Evolutionary conservation across 2,329 filamentous ascomycete genomes (phyloP).

Genomic region (Daldinia eschscholtzii): DNA sequence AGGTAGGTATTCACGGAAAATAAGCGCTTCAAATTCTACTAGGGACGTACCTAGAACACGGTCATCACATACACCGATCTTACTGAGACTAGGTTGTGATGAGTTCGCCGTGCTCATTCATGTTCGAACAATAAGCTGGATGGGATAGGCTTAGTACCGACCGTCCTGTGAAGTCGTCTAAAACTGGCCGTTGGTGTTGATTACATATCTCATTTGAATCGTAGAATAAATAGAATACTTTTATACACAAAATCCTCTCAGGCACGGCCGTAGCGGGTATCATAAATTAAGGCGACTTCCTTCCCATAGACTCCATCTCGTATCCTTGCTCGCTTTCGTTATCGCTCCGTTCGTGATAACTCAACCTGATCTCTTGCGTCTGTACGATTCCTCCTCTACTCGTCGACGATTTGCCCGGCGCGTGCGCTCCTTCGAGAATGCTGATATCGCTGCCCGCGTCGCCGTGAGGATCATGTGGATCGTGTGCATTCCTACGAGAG

Average conservation of each 20-base stretch:
- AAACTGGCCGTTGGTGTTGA: neutral
- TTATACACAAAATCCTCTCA: conserved; percentile 13
- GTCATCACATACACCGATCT: neutral
- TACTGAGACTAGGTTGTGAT: neutral
- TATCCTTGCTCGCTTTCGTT: conserved; percentile 41
- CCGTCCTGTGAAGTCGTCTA: neutral
- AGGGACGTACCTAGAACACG: neutral
- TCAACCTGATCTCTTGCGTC: conserved; percentile 44
- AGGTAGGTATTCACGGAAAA: neutral
- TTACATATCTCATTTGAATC: conserved; percentile 13
- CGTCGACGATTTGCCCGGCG: conserved; percentile 34
- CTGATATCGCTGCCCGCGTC: conserved; percentile 44
- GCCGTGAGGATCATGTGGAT: conserved; percentile 27
- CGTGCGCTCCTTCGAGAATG: conserved; percentile 38
- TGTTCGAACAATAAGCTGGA: neutral
- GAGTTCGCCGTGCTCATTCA: neutral
- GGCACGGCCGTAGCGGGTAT: conserved; percentile 11
- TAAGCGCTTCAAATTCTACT: neutral
- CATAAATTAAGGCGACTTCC: conserved; percentile 27
- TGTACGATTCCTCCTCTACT: conserved; percentile 42
- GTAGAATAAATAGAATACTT: neutral
- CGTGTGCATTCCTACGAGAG: conserved; percentile 31
- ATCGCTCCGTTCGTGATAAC: conserved; percentile 45
- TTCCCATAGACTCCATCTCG: conserved; percentile 44
- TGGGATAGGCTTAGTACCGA: neutral